Percentiles rank a stretch among this genome's conserved stretches.
These are phyloP conservation scores for Esteya vermicola DNA, from an alignment of 2,329 filamentous ascomycete species.

Conservation along the genomic window DNA sequence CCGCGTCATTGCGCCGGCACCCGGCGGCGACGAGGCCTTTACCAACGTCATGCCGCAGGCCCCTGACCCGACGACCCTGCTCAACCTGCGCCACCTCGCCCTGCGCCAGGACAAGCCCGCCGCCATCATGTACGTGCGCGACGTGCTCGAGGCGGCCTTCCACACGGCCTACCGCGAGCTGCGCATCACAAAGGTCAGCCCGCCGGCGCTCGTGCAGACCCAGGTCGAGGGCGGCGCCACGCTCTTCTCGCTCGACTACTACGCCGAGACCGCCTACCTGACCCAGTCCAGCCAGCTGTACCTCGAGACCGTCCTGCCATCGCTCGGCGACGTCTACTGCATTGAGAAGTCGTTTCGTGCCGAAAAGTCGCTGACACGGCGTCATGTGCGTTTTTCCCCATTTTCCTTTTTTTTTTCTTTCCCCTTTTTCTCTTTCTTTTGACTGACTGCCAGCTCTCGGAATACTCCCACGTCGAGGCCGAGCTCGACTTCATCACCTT, in stretches of 20 bases:
- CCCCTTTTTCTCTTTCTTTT: too few relatives aligned
- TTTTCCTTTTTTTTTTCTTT: too few relatives aligned
- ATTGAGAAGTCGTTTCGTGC: conserved; percentile 98
- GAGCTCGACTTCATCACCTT: conserved; percentile 96
- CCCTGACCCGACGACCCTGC: conserved; percentile 28
- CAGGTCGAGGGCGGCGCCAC: conserved; percentile 89
- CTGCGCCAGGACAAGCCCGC: conserved; percentile 74
- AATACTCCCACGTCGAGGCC: conserved; percentile 94
- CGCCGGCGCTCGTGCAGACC: conserved; percentile 85
- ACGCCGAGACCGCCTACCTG: conserved; percentile 70
- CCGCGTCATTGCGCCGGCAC: conserved; percentile 52
- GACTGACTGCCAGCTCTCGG: conserved; percentile 73
- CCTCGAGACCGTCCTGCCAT: conserved; percentile 85
- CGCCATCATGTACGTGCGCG: conserved; percentile 77
- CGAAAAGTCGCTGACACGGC: conserved; percentile 86
- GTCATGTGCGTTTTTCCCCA: too few relatives aligned
- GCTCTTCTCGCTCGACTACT: conserved; percentile 59
- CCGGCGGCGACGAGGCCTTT: conserved; percentile 79
- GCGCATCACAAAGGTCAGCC: conserved; percentile 68
- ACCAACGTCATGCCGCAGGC: conserved; percentile 63
- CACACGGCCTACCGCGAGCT: conserved; percentile 63
- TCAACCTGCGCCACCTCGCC: conserved; percentile 66
- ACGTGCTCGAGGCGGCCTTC: conserved; percentile 70
- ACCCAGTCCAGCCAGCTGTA: conserved; percentile 97
- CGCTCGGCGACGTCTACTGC: conserved; percentile 89